Conservation (phyloP, 2,329 filamentous ascomycete species). For the Calonectria ilicicola region DNA sequence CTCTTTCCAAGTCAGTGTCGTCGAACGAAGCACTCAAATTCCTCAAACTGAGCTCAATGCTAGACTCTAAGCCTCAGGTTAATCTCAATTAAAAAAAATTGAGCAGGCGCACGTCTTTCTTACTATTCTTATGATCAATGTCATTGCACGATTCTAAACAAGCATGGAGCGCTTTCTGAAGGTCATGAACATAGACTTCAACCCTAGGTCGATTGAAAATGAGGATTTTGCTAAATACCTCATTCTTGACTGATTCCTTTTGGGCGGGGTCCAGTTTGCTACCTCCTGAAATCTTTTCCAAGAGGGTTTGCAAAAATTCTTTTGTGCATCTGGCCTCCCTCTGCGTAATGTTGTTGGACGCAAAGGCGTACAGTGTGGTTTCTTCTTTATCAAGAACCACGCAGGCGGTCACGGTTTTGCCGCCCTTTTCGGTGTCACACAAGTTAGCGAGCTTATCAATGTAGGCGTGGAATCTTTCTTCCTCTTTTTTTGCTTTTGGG, state of each 20-base stretch:
- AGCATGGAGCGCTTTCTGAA: conserved; percentile 7
- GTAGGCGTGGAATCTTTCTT: conserved; percentile 43
- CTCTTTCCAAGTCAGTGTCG: neutral
- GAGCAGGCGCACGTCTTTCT: neutral
- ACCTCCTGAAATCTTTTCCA: conserved; percentile 23
- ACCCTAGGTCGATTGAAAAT: conserved; percentile 34
- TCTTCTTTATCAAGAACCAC: conserved; percentile 43
- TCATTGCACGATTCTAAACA: conserved; percentile 30
- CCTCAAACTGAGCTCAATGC: neutral
- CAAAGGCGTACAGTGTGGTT: conserved; percentile 45
- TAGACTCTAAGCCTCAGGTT: neutral
- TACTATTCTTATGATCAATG: neutral
- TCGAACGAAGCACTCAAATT: neutral
- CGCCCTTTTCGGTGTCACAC: conserved; percentile 45
- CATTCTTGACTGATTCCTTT: neutral
- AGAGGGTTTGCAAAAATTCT: conserved; percentile 24
- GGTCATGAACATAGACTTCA: conserved; percentile 27
- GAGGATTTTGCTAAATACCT: conserved; percentile 30
- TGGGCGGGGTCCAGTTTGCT: accelerated
- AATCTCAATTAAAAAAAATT: neutral
- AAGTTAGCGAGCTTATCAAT: conserved; percentile 46
- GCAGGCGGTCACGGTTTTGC: conserved; percentile 47
- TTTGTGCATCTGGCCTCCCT: neutral
- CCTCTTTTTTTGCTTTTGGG: conserved; percentile 21
- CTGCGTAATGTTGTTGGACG: conserved; percentile 40